Evolutionary conservation across 140 eudicot genomes (phyloP), one percentile per base, ranked within the genome.

Genomic region (Anethum foeniculum): DNA sequence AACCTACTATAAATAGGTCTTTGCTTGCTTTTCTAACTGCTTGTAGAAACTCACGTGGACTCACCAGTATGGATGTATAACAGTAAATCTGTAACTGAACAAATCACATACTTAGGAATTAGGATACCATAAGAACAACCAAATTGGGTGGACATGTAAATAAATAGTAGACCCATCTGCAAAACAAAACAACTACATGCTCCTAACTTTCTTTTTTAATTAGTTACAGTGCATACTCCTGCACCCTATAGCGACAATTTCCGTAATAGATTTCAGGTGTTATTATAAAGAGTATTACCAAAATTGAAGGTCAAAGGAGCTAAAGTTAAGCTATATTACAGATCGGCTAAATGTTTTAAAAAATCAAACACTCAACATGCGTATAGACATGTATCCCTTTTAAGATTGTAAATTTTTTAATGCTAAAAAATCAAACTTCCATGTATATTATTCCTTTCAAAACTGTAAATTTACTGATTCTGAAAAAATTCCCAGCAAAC

Each of bases 21-120:
- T 89, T 90, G 80, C 97, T 94, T 12, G 94, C 97, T 85, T 89
- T 90, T 97, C 92, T 94, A 73, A 94, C 97, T 0, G 98, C 98
- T 85, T 94, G 97, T 84, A 94, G 86, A 84, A 92, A 94, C 68
- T 94, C 97, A 87, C 92, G 98, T 14, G 98, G 98, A 62, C 96
- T 94, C 82, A 94, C 98, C 98, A 92, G 87, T 82, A 84, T 44
- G 75, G 39, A 23, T 16, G 68, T 58, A 47, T 28, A 62, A 41
- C 52, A 54, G 64, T 73, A 80, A 48, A 18, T 14, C 52, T 48
- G 19, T 48, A 13, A 84, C 71, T 54, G 41, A 32, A 76, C 21
- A 71, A 38, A 69, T 51, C 38, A 23, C 27, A 38, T 13, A 18
- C 13, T 16, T 39, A 72, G 21, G 44, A 72, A 4, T 16, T 39